phyloP scores from a whole-genome alignment of 169 alveolate genomes.

The Plasmodium gaboni region DNA sequence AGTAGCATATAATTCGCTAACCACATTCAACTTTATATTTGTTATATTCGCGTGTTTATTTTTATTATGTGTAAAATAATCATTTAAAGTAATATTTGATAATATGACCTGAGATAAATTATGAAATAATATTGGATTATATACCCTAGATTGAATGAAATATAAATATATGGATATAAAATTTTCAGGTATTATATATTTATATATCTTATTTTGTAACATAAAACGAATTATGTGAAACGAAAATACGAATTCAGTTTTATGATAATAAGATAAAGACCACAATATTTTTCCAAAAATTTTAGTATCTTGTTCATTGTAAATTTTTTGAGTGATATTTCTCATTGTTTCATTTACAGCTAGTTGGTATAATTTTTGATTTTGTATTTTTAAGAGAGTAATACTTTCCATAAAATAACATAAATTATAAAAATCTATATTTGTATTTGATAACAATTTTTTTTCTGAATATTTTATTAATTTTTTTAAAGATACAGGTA shows the following conservation, averaged over 20 bases:
- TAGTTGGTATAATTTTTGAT: slow-evolving; percentile 19
- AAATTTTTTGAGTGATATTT: neutral
- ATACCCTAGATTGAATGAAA: slow-evolving; percentile 71
- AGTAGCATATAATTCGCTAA: slow-evolving; percentile 65
- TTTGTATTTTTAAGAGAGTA: slow-evolving; percentile 65
- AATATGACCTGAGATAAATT: slow-evolving; percentile 30
- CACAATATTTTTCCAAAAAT: slow-evolving; percentile 65
- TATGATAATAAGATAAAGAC: slow-evolving; percentile 76
- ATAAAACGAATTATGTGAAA: slow-evolving; percentile 26
- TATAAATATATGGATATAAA: slow-evolving; percentile 67
- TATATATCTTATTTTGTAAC: slow-evolving; percentile 21
- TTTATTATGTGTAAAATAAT: neutral
- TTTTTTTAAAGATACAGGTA: slow-evolving; percentile 36
- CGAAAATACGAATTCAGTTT: slow-evolving; percentile 63
- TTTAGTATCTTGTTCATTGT: slow-evolving; percentile 32
- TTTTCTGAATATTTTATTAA: slow-evolving; percentile 36
- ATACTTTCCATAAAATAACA: slow-evolving; percentile 68
- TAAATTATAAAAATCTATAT: slow-evolving; percentile 16
- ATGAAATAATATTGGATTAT: slow-evolving; percentile 34
- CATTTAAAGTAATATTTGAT: slow-evolving; percentile 23
- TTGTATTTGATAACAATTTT: slow-evolving; percentile 5
- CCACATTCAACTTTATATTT: slow-evolving; percentile 27
- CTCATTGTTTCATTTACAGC: slow-evolving; percentile 20
- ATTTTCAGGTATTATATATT: slow-evolving; percentile 57
- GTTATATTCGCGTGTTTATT: slow-evolving; percentile 1